Percentiles rank a stretch among this genome's conserved stretches.
These are phyloP conservation scores for Metarhizium rileyi DNA, from an alignment of 2,329 filamentous ascomycete species.

Conservation along the genomic window DNA sequence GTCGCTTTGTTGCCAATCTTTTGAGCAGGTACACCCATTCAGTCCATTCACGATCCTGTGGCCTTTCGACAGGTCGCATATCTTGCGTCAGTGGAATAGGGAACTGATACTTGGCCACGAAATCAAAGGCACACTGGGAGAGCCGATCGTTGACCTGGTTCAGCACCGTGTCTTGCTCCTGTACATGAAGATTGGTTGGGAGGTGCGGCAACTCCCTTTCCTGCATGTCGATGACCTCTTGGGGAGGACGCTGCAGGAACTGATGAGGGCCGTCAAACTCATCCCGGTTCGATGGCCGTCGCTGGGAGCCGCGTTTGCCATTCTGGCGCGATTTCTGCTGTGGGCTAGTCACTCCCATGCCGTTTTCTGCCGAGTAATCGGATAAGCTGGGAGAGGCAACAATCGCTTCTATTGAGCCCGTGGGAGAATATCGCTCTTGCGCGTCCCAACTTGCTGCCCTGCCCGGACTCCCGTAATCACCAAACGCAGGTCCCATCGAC, in stretches of 20 bases:
- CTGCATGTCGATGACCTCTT: slow-evolving; percentile 63
- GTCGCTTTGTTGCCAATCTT: slow-evolving; percentile 73
- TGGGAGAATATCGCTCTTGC: slow-evolving; percentile 43
- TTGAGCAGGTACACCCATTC: slow-evolving; percentile 88
- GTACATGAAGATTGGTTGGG: slow-evolving; percentile 70
- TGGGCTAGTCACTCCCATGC: slow-evolving; percentile 28
- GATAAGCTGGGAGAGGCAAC: slow-evolving; percentile 48
- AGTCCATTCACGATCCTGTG: slow-evolving; percentile 77
- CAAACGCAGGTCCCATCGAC: slow-evolving; percentile 17
- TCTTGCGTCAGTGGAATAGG: slow-evolving; percentile 76
- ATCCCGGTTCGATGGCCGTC: slow-evolving; percentile 70
- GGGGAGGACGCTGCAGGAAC: slow-evolving; percentile 62
- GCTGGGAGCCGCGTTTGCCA: slow-evolving; percentile 45
- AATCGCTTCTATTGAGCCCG: slow-evolving; percentile 49
- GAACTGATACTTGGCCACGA: slow-evolving; percentile 85
- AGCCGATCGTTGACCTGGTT: slow-evolving; percentile 75
- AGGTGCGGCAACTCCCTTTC: slow-evolving; percentile 74
- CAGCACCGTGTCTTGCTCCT: slow-evolving; percentile 77
- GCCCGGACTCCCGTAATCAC: slow-evolving; percentile 29
- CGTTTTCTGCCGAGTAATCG: slow-evolving; percentile 50
- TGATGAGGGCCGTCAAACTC: slow-evolving; percentile 86
- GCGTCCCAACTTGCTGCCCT: slow-evolving; percentile 23
- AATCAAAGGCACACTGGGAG: slow-evolving; percentile 80
- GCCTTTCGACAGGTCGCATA: slow-evolving; percentile 65
- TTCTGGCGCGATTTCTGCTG: slow-evolving; percentile 34